Conservation (phyloP, 2,329 filamentous ascomycete genomes). For the Fusarium redolens region DNA sequence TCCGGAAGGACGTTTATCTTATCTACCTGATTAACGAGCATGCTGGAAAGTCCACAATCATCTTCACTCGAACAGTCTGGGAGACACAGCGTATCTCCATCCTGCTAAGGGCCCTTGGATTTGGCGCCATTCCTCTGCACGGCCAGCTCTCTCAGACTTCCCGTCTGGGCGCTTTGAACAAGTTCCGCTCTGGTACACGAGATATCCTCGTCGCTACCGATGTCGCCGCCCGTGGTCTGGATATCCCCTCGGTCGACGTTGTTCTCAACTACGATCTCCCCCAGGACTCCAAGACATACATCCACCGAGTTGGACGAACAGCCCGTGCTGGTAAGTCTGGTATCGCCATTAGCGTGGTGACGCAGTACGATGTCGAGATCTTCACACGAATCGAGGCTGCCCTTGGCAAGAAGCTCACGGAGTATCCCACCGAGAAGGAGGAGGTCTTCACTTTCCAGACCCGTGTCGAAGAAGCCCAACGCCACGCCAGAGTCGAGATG, state of each 20-base stretch:
- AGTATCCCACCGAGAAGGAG: constrained; percentile 78
- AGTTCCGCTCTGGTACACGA: constrained; percentile 84
- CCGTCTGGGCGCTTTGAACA: constrained; percentile 87
- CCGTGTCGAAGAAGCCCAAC: constrained; percentile 85
- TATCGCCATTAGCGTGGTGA: constrained; percentile 82
- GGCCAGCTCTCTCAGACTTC: constrained; percentile 90
- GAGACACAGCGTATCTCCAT: constrained; percentile 89
- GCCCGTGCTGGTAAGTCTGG: constrained; percentile 88
- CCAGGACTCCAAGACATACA: constrained; percentile 87
- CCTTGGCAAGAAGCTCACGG: constrained; percentile 78
- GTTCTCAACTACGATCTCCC: constrained; percentile 90
- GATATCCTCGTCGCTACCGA: constrained; percentile 93
- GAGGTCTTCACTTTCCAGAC: constrained; percentile 86
- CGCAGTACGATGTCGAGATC: constrained; percentile 87
- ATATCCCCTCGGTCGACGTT: constrained; percentile 91
- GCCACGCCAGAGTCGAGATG: constrained; percentile 82
- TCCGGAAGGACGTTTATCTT: constrained; percentile 90
- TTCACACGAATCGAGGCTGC: constrained; percentile 85
- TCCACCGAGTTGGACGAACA: constrained; percentile 89
- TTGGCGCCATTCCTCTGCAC: constrained; percentile 91
- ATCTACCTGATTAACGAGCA: constrained; percentile 89
- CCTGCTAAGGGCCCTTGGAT: constrained; percentile 84
- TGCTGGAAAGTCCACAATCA: constrained; percentile 84
- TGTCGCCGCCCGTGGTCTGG: constrained; percentile 91
- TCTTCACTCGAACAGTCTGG: constrained; percentile 92